A percentile compares a stretch with the other conserved stretches of the same genome.
These are phyloP conservation scores for Naganishia randhawae DNA, from an alignment of 768 basidiomycete species.

Conservation along the genomic window DNA sequence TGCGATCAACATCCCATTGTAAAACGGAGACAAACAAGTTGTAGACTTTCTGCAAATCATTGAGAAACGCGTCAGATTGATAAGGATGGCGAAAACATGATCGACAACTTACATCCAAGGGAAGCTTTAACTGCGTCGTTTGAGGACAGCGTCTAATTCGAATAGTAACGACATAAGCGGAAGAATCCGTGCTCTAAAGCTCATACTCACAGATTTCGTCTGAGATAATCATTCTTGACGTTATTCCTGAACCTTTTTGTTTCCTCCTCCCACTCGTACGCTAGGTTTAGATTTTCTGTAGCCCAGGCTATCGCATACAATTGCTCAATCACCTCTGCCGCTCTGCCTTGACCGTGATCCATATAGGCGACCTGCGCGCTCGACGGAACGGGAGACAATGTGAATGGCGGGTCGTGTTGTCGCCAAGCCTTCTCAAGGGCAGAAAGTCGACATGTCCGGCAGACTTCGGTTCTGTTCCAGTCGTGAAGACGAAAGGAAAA, in stretches of 20 bases:
- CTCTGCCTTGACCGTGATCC: not conserved
- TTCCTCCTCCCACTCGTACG: not conserved
- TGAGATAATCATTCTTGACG: not conserved
- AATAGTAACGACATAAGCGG: too few relatives aligned
- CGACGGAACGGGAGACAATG: not conserved
- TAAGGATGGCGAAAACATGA: not conserved
- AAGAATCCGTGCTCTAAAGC: too few relatives aligned
- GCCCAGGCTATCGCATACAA: conserved; percentile 8
- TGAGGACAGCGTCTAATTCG: not conserved
- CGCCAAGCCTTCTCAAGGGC: conserved; percentile 2
- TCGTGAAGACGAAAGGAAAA: not conserved
- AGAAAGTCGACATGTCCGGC: not conserved
- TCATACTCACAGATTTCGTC: not conserved
- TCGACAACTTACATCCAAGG: not conserved
- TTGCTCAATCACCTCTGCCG: not conserved
- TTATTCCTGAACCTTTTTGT: not conserved
- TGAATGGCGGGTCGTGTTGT: not conserved
- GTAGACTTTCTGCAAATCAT: not conserved
- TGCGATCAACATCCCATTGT: not conserved
- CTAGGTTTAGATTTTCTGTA: not conserved
- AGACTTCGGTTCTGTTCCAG: not conserved
- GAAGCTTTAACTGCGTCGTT: not conserved
- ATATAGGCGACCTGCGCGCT: not conserved
- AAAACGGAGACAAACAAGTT: not conserved
- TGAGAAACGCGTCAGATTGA: too few relatives aligned